These are phyloP conservation scores for Vaccinium myrtillus DNA, from an alignment of 148 eudicot genomes.

Conservation along the genomic window DNA sequence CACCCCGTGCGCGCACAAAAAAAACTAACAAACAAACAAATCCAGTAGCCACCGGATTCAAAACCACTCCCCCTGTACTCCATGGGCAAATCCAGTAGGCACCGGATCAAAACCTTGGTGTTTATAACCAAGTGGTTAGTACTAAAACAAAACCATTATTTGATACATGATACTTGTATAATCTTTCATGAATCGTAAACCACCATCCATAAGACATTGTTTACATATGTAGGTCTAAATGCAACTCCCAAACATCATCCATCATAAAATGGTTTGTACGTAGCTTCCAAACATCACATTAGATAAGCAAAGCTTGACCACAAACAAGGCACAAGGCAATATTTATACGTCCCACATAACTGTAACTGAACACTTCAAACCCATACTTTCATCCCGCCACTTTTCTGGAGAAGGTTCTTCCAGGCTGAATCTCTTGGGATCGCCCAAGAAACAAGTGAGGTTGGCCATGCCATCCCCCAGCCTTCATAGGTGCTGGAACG, in stretches of 20 bases:
- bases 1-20: no score
- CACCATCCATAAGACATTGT: not conserved
- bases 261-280: not conserved
- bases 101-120: no score
- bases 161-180: not conserved
- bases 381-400: conserved; percentile 59
- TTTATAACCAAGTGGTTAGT: not conserved
- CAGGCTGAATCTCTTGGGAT: conserved; percentile 49
- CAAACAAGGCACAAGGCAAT: not conserved
- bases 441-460: conserved; percentile 49
- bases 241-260: not conserved
- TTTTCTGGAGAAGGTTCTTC: conserved; percentile 54
- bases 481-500: conserved; percentile 74
- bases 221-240: not conserved
- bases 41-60: no score
- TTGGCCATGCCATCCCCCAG: conserved; percentile 82
- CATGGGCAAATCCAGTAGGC: no score
- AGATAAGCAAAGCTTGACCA: not conserved
- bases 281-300: not conserved
- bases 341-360: not conserved
- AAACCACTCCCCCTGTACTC: no score
- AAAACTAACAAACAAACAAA: no score
- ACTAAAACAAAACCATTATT: not conserved
- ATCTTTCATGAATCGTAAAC: not conserved
- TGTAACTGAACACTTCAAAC: not conserved